Evolutionary conservation across 805 yeast genomes (phyloP).

Genomic region (Kazachstania bromeliacearum): DNA sequence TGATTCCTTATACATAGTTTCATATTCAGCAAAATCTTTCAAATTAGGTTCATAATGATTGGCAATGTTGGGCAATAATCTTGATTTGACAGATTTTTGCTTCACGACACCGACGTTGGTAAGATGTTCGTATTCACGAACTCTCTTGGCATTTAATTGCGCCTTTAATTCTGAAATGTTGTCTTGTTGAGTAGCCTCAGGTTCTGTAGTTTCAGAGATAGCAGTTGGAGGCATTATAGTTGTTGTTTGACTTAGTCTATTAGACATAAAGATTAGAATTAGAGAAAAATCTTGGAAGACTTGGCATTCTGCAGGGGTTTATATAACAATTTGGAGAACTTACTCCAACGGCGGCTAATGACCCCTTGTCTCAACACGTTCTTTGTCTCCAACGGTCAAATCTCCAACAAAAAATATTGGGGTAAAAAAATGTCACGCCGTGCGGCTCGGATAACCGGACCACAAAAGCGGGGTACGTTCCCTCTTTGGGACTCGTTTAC

Average conservation of each 20-base stretch:
- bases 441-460: too few species aligned
- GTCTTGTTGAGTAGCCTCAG: neutral
- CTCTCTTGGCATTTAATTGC: neutral
- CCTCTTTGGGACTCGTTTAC: too few species aligned
- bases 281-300: neutral
- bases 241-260: neutral
- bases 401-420: too few species aligned
- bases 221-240: slow-evolving; percentile 1
- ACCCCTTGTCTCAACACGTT: too few species aligned
- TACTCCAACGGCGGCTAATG: too few species aligned
- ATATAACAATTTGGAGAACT: too few species aligned
- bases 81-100: slow-evolving; percentile 15
- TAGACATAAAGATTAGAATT: neutral
- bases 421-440: too few species aligned
- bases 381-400: too few species aligned
- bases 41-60: slow-evolving; percentile 45
- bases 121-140: slow-evolving; percentile 22
- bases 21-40: slow-evolving; percentile 6
- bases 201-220: neutral
- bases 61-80: slow-evolving; percentile 14
- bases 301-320: too few species aligned
- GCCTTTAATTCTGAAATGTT: neutral
- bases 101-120: slow-evolving; percentile 18
- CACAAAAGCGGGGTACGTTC: too few species aligned
- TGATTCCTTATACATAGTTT: slow-evolving; percentile 59